phyloP scores from a whole-genome alignment of 192 early-diverging fungal genomes.

The Mortierella antarctica region DNA sequence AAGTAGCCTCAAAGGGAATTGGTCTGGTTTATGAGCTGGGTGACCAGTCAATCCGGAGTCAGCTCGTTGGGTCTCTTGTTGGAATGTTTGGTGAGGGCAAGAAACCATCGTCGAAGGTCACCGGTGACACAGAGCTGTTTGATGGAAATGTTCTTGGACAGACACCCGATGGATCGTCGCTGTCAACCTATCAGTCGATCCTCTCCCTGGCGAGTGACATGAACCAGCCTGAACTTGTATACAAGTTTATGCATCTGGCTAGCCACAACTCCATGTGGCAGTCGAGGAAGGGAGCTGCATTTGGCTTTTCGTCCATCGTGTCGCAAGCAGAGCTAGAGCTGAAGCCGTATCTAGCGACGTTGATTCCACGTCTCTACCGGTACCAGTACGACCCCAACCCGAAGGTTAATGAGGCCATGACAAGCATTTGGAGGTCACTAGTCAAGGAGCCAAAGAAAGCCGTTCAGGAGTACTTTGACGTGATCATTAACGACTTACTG shows the following conservation, averaged over 20 bases:
- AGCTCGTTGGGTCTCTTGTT: slow-evolving; percentile 78
- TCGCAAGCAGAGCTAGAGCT: slow-evolving; percentile 83
- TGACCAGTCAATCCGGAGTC: slow-evolving; percentile 71
- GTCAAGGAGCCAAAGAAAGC: slow-evolving; percentile 76
- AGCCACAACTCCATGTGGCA: slow-evolving; percentile 94
- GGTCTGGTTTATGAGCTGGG: slow-evolving; percentile 86
- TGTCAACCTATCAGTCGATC: slow-evolving; percentile 83
- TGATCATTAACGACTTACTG: slow-evolving; percentile 86
- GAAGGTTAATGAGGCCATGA: slow-evolving; percentile 89
- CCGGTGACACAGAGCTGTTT: slow-evolving; percentile 81
- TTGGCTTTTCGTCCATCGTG: slow-evolving; percentile 88
- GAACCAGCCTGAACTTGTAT: slow-evolving; percentile 93
- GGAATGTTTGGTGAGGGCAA: slow-evolving; percentile 82
- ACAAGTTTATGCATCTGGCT: slow-evolving; percentile 94
- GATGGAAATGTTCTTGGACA: slow-evolving; percentile 72
- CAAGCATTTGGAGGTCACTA: slow-evolving; percentile 87
- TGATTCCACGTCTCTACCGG: slow-evolving; percentile 89
- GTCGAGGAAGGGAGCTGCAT: slow-evolving; percentile 86
- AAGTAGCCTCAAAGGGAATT: slow-evolving; percentile 88
- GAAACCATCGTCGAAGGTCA: slow-evolving; percentile 57
- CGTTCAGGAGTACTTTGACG: slow-evolving; percentile 79
- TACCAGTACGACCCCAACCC: slow-evolving; percentile 93
- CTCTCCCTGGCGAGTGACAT: slow-evolving; percentile 92
- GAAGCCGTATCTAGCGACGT: slow-evolving; percentile 77
- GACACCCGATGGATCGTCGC: slow-evolving; percentile 77